Conservation (phyloP, 2,329 filamentous ascomycete species). For the Aphanocladium album region DNA sequence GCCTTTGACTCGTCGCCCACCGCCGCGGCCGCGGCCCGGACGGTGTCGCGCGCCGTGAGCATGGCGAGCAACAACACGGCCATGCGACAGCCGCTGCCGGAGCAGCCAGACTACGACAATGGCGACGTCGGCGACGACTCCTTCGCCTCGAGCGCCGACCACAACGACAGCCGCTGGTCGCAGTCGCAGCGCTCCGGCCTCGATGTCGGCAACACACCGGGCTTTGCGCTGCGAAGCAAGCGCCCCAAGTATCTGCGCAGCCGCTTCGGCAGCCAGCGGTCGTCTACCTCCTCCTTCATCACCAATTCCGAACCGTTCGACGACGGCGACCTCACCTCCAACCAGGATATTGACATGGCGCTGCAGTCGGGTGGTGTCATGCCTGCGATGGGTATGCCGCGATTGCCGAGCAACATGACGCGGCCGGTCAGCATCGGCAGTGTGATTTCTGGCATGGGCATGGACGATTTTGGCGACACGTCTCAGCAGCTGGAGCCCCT, state of each 20-base stretch:
- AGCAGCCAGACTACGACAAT: slow-evolving; percentile 22
- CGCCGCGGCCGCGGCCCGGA: slow-evolving; percentile 49
- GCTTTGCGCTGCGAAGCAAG: slow-evolving; percentile 41
- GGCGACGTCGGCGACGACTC: slow-evolving; percentile 26
- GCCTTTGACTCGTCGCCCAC: slow-evolving; percentile 53
- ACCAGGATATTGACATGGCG: slow-evolving; percentile 66
- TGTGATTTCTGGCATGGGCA: slow-evolving; percentile 65
- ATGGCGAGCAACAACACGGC: slow-evolving; percentile 32
- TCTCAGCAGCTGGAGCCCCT: slow-evolving; percentile 44
- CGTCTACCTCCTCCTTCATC: slow-evolving; percentile 56
- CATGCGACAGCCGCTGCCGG: slow-evolving; percentile 1
- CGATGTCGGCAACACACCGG: slow-evolving; percentile 44
- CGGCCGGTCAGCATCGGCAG: slow-evolving; percentile 84
- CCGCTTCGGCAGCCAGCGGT: slow-evolving; percentile 52
- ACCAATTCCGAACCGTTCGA: slow-evolving; percentile 50
- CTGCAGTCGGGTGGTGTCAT: slow-evolving; percentile 75
- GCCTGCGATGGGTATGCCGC: slow-evolving; percentile 48
- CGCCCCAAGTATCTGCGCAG: slow-evolving; percentile 55
- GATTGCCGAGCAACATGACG: slow-evolving; percentile 48
- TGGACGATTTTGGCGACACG: slow-evolving; percentile 51
- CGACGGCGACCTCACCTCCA: slow-evolving; percentile 70
- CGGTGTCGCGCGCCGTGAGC: slow-evolving; percentile 48
- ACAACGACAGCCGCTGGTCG: slow-evolving; percentile 21
- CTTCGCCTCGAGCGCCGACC: slow-evolving; percentile 25
- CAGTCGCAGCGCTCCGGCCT: slow-evolving; percentile 27